phyloP scores from a whole-genome alignment of 495 filamentous ascomycete species.

The Neurospora africana region DNA sequence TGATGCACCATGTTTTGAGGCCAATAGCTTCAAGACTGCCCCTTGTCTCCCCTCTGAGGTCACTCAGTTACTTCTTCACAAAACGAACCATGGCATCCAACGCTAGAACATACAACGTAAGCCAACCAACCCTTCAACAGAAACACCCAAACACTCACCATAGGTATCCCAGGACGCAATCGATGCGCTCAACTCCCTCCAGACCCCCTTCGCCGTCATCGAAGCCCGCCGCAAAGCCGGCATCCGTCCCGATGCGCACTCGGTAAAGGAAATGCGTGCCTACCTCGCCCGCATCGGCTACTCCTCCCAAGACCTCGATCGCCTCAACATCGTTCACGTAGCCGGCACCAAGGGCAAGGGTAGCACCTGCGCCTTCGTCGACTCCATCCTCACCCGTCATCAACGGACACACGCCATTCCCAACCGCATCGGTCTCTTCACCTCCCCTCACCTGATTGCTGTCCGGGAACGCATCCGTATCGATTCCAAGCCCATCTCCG shows the following conservation, averaged over 20 bases:
- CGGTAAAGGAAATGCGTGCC: conserved; percentile 64
- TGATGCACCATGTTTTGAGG: not conserved
- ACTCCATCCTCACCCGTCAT: conserved; percentile 41
- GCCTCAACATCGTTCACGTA: conserved; percentile 69
- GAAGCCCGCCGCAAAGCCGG: conserved; percentile 64
- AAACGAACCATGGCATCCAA: conserved; percentile 8
- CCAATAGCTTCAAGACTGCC: not conserved
- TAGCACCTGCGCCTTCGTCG: conserved; percentile 59
- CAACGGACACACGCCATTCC: conserved; percentile 22
- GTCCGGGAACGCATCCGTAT: conserved; percentile 86
- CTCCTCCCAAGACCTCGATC: conserved; percentile 58
- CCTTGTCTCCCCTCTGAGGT: not conserved
- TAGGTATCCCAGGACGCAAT: conserved; percentile 65
- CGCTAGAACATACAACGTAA: conserved; percentile 16
- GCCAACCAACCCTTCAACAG: not conserved
- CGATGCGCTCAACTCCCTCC: conserved; percentile 75
- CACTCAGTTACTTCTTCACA: not conserved
- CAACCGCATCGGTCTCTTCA: conserved; percentile 68
- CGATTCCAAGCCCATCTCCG: conserved; percentile 62
- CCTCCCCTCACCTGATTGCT: conserved; percentile 77
- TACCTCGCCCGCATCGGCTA: conserved; percentile 74
- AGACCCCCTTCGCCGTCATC: conserved; percentile 73
- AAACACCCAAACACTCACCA: not conserved
- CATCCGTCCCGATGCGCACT: conserved; percentile 52
- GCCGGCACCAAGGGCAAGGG: conserved; percentile 94